Conservation (phyloP, 2,329 filamentous ascomycete genomes). For the Epichloe sibirici region DNA sequence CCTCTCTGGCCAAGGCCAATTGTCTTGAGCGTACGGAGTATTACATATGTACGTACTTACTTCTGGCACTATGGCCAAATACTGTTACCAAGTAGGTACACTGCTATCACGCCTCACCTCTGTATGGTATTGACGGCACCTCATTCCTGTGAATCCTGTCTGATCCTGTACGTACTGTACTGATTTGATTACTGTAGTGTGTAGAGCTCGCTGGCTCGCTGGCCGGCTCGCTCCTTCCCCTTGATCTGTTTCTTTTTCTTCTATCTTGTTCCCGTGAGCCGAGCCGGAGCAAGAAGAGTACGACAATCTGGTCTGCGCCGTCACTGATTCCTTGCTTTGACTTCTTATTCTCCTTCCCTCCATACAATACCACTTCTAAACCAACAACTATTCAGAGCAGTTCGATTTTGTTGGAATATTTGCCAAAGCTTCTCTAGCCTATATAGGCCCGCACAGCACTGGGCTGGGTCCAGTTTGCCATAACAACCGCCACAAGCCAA, state of each 20-base stretch:
- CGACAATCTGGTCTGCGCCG: neutral
- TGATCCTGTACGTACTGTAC: neutral
- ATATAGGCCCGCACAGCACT: too few species aligned
- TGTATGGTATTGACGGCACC: neutral
- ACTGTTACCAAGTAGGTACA: too few species aligned
- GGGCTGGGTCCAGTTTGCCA: too few species aligned
- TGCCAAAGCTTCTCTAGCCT: neutral
- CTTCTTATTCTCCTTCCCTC: neutral
- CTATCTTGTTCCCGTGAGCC: conserved; percentile 3
- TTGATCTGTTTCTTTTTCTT: neutral
- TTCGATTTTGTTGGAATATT: neutral
- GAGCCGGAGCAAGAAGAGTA: neutral
- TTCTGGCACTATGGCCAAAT: too few species aligned
- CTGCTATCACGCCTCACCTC: too few species aligned
- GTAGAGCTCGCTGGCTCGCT: too few species aligned
- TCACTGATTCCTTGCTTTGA: neutral
- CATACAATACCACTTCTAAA: neutral
- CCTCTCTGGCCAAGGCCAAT: neutral
- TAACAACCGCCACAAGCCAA: too few species aligned
- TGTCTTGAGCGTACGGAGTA: too few species aligned
- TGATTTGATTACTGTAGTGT: too few species aligned
- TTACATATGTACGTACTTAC: too few species aligned
- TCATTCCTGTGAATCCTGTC: neutral
- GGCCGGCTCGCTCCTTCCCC: neutral
- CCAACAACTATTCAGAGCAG: neutral